A percentile compares a stretch with the other conserved stretches of the same genome.
Evolutionary conservation across 1,284 basidiomycete species (phyloP).

Genomic region (Exobasidium rhododendri): DNA sequence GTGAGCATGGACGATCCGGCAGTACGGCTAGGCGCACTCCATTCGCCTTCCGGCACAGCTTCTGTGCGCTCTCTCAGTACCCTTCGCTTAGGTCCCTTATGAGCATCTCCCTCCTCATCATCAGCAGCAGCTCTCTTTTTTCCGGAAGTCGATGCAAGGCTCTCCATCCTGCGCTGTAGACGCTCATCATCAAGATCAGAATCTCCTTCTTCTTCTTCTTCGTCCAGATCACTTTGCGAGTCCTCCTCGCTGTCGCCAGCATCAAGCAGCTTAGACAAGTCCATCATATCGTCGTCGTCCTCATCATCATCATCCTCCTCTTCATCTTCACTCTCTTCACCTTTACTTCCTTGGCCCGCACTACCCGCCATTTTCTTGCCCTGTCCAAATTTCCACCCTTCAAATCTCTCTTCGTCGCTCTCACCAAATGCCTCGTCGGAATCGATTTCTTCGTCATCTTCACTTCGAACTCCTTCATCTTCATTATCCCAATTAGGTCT

Average conservation of each 20-base stretch:
- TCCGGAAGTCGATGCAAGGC: not conserved
- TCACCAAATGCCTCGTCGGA: constrained; percentile 52
- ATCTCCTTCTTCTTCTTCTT: constrained; percentile 20
- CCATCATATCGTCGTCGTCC: constrained; percentile 42
- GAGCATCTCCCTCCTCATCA: not conserved
- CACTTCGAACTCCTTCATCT: constrained; percentile 55
- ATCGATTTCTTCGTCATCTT: constrained; percentile 52
- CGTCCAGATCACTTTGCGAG: constrained; percentile 15
- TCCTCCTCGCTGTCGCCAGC: constrained; percentile 27
- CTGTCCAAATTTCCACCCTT: constrained; percentile 22
- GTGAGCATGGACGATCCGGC: constrained; percentile 24
- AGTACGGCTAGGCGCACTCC: constrained; percentile 44
- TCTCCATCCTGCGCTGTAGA: constrained; percentile 60
- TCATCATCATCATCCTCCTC: constrained; percentile 32
- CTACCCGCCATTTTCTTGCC: constrained; percentile 1
- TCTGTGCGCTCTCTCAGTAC: constrained; percentile 70
- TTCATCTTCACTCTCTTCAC: constrained; percentile 20
- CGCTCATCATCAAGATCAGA: constrained; percentile 12
- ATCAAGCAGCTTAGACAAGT: constrained; percentile 47
- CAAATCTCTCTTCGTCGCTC: constrained; percentile 46
- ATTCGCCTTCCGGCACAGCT: constrained; percentile 66
- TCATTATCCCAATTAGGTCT: constrained; percentile 10
- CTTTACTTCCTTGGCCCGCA: constrained; percentile 8
- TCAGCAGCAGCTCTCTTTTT: not conserved
- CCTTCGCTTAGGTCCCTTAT: constrained; percentile 32